phyloP scores from a whole-genome alignment of 202 grass and related monocot genomes.

The Eragrostis tef region DNA sequence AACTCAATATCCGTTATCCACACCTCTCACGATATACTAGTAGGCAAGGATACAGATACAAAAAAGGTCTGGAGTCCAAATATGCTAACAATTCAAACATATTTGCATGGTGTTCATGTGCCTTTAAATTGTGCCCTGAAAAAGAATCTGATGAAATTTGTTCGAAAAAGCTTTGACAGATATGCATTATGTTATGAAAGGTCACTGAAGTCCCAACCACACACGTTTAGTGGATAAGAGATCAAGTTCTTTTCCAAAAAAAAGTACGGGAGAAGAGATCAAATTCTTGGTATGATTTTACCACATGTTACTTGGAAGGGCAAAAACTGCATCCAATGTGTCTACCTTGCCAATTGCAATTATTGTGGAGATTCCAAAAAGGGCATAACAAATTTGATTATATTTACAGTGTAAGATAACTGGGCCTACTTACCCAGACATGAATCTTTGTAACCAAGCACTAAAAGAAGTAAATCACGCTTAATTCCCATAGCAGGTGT shows the following conservation, averaged over 20 bases:
- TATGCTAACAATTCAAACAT: conserved; percentile 19
- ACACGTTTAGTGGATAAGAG: neutral
- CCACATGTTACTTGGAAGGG: conserved; percentile 5
- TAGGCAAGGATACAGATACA: neutral
- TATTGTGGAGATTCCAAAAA: conserved; percentile 24
- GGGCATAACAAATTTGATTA: neutral
- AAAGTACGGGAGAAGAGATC: conserved; percentile 3
- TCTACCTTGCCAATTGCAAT: conserved; percentile 1
- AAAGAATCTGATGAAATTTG: conserved; percentile 23
- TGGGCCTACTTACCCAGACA: conserved; percentile 10
- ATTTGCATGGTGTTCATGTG: neutral
- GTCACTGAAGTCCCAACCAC: neutral
- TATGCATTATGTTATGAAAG: conserved; percentile 24
- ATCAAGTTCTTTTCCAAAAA: too few relatives aligned
- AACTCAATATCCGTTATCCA: neutral
- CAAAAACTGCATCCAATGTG: conserved; percentile 17
- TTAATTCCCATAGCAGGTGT: conserved; percentile 4
- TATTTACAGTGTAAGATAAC: neutral
- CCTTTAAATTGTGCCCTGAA: neutral
- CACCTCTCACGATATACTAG: neutral
- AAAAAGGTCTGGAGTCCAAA: neutral
- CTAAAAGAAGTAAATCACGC: conserved; percentile 22
- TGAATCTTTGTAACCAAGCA: neutral
- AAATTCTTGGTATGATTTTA: neutral
- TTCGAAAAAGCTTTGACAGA: neutral